Percentiles rank a stretch among this genome's conserved stretches.
These are phyloP conservation scores for Talaromyces liani DNA, from an alignment of 495 filamentous ascomycete species.

Conservation along the genomic window DNA sequence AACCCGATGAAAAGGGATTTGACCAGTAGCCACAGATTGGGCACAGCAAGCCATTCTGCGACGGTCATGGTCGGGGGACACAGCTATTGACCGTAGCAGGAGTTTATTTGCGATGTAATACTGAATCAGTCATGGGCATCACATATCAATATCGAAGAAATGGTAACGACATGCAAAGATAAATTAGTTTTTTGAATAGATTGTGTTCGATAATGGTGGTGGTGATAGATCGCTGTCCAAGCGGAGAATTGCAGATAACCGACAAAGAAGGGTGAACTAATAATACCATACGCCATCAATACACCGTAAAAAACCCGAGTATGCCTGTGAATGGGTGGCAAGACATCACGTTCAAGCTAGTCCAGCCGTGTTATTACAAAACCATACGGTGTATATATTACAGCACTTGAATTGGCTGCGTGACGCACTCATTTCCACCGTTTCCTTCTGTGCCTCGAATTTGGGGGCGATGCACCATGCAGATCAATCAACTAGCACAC, in stretches of 20 bases:
- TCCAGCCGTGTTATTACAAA: not conserved
- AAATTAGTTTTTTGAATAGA: not conserved
- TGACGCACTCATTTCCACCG: not conserved
- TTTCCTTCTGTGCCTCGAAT: not conserved
- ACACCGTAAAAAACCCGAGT: not conserved
- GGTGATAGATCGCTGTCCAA: not conserved
- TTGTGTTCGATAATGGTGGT: not conserved
- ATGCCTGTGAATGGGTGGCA: not conserved
- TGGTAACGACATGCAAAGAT: not conserved
- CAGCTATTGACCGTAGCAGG: not conserved
- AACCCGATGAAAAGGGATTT: not conserved
- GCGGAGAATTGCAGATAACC: not conserved
- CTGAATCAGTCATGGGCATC: not conserved
- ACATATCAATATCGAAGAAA: not conserved
- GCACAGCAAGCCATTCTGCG: not conserved
- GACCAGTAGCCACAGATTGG: not conserved
- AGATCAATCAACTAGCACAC: not conserved
- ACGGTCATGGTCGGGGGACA: not conserved
- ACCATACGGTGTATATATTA: not conserved
- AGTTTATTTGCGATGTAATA: not conserved
- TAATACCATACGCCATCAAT: not conserved
- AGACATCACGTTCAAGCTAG: not conserved
- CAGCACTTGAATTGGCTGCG: not conserved
- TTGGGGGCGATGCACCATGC: not conserved
- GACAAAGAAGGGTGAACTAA: not conserved